Conservation (phyloP, 2,329 filamentous ascomycete species). For the Claviceps sp. region DNA sequence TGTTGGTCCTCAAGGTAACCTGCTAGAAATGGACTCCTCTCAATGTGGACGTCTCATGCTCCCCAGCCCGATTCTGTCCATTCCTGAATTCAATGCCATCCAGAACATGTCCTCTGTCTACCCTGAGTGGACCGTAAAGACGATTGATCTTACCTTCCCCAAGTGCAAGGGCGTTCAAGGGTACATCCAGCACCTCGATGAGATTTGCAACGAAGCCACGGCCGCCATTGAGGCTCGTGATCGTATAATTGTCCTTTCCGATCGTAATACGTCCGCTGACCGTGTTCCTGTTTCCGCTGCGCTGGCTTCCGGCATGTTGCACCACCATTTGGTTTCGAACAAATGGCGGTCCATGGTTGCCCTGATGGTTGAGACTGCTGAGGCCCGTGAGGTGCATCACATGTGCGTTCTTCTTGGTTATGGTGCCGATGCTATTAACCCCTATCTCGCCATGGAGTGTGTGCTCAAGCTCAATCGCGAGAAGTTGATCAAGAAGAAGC, state of each 20-base stretch:
- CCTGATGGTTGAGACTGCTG: conserved; percentile 75
- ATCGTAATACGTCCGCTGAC: conserved; percentile 70
- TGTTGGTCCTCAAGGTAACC: conserved; percentile 87
- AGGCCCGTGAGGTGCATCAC: conserved; percentile 94
- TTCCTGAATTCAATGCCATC: conserved; percentile 80
- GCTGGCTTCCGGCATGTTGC: conserved; percentile 81
- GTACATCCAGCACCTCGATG: conserved; percentile 76
- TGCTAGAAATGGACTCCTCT: conserved; percentile 82
- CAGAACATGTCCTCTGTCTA: conserved; percentile 62
- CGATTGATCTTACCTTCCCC: conserved; percentile 85
- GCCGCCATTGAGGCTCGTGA: conserved; percentile 72
- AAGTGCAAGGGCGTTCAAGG: conserved; percentile 72
- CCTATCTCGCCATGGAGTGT: conserved; percentile 90
- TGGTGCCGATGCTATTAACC: conserved; percentile 86
- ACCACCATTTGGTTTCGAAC: conserved; percentile 90
- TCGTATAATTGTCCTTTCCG: conserved; percentile 78
- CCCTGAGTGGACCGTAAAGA: conserved; percentile 74
- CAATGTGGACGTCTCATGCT: conserved; percentile 80
- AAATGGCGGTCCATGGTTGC: conserved; percentile 87
- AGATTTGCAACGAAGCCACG: conserved; percentile 74
- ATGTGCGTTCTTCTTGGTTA: conserved; percentile 98
- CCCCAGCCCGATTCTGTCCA: conserved; percentile 77
- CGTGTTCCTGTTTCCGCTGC: conserved; percentile 77
- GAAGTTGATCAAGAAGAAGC: conserved; percentile 80
- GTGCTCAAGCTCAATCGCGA: conserved; percentile 95